Evolutionary conservation across 805 yeast species (phyloP).

Genomic region (Phaffomyces opuntiae): DNA sequence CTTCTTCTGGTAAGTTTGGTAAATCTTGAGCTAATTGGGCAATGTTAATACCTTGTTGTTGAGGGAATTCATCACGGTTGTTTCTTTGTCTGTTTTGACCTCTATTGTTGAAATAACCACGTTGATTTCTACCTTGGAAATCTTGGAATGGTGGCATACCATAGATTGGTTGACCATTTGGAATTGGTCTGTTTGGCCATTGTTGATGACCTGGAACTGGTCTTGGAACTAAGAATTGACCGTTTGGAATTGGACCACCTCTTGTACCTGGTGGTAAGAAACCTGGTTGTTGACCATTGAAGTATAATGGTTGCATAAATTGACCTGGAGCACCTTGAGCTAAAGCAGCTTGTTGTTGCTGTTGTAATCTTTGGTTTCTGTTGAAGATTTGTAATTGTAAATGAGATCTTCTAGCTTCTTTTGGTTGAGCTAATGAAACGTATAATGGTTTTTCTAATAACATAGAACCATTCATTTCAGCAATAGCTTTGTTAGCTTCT

Average conservation of each 20-base stretch:
- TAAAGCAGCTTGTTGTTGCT: slow-evolving; percentile 51
- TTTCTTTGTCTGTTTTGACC: slow-evolving; percentile 34
- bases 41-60: slow-evolving; percentile 21
- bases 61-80: slow-evolving; percentile 20
- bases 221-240: slow-evolving; percentile 68
- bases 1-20: slow-evolving; percentile 69
- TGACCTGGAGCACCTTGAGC: slow-evolving; percentile 81
- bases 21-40: slow-evolving; percentile 52
- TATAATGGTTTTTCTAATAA: slow-evolving; percentile 92
- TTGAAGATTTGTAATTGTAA: slow-evolving; percentile 97
- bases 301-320: slow-evolving; percentile 77
- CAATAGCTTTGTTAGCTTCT: slow-evolving; percentile 97
- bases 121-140: slow-evolving; percentile 44
- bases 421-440: slow-evolving; percentile 98
- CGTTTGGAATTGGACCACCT: slow-evolving; percentile 73
- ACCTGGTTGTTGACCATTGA: slow-evolving; percentile 55
- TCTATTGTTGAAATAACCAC: slow-evolving; percentile 40
- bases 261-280: slow-evolving; percentile 80
- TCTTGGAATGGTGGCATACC: slow-evolving; percentile 76
- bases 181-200: slow-evolving; percentile 49
- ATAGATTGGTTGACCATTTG: slow-evolving; percentile 84
- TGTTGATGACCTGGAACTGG: slow-evolving; percentile 60
- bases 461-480: slow-evolving; percentile 97
- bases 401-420: slow-evolving; percentile 95
- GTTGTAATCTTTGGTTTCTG: slow-evolving; percentile 97